phyloP scores from a whole-genome alignment of 2,329 filamentous ascomycete species.

The Bipolaris sorokiniana region DNA sequence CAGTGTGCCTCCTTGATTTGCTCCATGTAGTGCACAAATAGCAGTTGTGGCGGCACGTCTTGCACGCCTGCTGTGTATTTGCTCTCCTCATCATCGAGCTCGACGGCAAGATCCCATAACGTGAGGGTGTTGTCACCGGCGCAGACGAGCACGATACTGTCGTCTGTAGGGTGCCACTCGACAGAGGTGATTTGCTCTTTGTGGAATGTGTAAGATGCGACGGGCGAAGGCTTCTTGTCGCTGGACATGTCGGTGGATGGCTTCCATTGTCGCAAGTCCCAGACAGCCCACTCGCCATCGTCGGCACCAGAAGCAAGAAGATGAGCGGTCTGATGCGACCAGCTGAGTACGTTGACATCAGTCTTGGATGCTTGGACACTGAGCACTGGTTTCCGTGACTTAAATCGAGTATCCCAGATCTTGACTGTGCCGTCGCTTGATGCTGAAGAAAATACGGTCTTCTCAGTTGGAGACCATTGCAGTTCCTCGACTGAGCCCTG shows the following conservation, averaged over 20 bases:
- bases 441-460: conserved; percentile 91
- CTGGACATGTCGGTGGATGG: conserved; percentile 57
- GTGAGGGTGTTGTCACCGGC: conserved; percentile 94
- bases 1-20: conserved; percentile 96
- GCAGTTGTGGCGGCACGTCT: conserved; percentile 89
- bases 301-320: conserved; percentile 92
- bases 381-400: conserved; percentile 85
- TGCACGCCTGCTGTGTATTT: conserved; percentile 84
- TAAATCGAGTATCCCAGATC: conserved; percentile 93
- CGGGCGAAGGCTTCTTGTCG: conserved; percentile 69
- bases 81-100: conserved; percentile 96
- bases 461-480: conserved; percentile 94
- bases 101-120: conserved; percentile 94
- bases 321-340: conserved; percentile 87
- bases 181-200: conserved; percentile 95
- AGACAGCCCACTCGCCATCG: conserved; percentile 92
- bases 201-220: conserved; percentile 95
- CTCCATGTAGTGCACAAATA: conserved; percentile 97
- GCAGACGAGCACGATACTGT: conserved; percentile 91
- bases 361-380: conserved; percentile 81
- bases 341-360: conserved; percentile 96
- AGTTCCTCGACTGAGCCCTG: conserved; percentile 87
- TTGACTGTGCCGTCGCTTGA: conserved; percentile 94
- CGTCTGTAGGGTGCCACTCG: conserved; percentile 97
- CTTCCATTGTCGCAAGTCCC: conserved; percentile 97